These are phyloP conservation scores for Solanum peruvianum DNA, from an alignment of 257 asterid species.

Conservation along the genomic window DNA sequence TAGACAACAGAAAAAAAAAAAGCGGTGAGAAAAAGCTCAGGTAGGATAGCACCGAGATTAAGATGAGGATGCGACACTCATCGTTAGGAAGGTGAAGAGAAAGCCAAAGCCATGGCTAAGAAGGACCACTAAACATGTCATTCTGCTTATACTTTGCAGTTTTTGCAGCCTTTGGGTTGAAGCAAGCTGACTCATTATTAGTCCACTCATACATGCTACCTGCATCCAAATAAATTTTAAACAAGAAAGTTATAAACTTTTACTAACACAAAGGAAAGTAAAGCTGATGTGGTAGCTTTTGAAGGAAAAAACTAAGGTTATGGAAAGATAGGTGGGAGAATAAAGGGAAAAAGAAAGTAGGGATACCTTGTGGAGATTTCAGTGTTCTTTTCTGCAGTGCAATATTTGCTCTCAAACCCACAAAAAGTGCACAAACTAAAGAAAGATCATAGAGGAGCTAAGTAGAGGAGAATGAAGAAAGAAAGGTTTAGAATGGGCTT, in stretches of 20 bases:
- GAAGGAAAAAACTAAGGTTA: background rate
- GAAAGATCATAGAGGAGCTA: background rate
- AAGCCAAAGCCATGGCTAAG: background rate
- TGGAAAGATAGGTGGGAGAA: background rate
- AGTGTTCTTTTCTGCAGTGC: slow-evolving; percentile 28
- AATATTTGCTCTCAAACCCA: slow-evolving; percentile 43
- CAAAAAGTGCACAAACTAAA: slow-evolving; percentile 6
- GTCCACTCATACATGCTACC: slow-evolving; percentile 22
- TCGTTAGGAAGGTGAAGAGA: background rate
- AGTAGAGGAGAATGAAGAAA: slow-evolving; percentile 4
- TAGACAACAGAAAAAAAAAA: background rate
- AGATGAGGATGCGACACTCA: background rate
- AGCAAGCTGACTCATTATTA: background rate
- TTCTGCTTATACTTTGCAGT: slow-evolving; percentile 13
- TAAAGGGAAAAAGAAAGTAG: background rate
- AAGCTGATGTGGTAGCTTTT: background rate
- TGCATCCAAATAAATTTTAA: slow-evolving; percentile 11
- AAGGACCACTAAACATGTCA: background rate
- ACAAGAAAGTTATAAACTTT: background rate
- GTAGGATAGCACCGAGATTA: slow-evolving; percentile 65
- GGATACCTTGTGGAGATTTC: slow-evolving; percentile 41
- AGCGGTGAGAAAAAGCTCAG: slow-evolving; percentile 57
- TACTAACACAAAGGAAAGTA: no score
- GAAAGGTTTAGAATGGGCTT: slow-evolving; percentile 16
- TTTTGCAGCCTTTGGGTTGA: slow-evolving; percentile 2